These are phyloP conservation scores for Hypoxylon trugodes DNA, from an alignment of 495 filamentous ascomycete genomes.

Conservation along the genomic window DNA sequence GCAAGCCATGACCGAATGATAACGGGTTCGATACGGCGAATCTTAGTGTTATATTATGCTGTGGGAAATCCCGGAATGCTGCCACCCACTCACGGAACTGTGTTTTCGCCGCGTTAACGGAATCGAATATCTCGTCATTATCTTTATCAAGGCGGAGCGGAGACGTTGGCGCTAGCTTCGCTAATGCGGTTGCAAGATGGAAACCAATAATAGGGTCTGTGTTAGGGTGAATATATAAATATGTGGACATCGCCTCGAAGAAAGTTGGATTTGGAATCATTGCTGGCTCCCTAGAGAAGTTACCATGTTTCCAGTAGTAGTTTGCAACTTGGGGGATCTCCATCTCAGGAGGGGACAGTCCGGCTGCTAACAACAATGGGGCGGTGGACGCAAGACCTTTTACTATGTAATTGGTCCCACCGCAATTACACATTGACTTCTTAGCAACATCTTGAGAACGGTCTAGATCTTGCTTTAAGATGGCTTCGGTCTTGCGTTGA, in stretches of 20 bases:
- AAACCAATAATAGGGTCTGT: conserved; percentile 44
- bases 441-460: background rate
- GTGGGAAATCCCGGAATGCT: conserved; percentile 37
- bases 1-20: conserved; percentile 32
- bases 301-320: conserved; percentile 24
- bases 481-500: background rate
- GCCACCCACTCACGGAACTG: conserved; percentile 48
- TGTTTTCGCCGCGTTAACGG: conserved; percentile 33
- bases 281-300: background rate
- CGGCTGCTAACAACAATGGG: conserved; percentile 4
- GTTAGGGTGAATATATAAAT: conserved; percentile 34
- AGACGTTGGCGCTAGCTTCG: conserved; percentile 15
- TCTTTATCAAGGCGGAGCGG: conserved; percentile 19
- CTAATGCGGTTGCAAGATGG: conserved; percentile 39
- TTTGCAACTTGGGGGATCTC: background rate
- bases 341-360: background rate
- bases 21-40: conserved; percentile 40
- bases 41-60: conserved; percentile 14
- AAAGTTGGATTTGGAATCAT: conserved; percentile 35
- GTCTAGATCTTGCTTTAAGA: conserved; percentile 23
- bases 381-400: conserved; percentile 15
- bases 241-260: conserved; percentile 17
- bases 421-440: background rate
- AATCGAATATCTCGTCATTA: background rate
- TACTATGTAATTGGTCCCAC: background rate